Base-by-base conservation (phyloP, 345 rosid genomes). In the Camelina laxa region DNA sequence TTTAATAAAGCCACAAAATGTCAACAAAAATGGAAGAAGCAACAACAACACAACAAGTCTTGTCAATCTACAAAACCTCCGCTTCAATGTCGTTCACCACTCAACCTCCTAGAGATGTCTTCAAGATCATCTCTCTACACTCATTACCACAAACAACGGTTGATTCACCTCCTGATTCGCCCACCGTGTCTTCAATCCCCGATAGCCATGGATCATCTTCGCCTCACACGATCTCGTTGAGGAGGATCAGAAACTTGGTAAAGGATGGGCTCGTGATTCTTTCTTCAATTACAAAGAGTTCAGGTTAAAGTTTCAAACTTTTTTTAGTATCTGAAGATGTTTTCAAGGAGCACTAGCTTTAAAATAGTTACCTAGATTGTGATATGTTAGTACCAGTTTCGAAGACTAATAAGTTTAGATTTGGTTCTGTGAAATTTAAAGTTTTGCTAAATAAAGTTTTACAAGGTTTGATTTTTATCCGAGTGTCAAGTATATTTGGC, bases 241-340 rank as follows among this genome's bases (percentile, higher is more conserved):
- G 14, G 82, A 75, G 8, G 79, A 77, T 66, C 60, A 62, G 73
- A 75, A 68, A 41, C 36, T 60, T 3, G 78, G 82, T 76, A 86
- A 89, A 70, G 98, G 97, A 48, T 91, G 97, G 97, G 94, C 97
- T 31, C 76, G 82, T 71, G 98, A 93, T 79, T 91, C 98, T 71
- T 91, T 91, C 85, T 72, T 82, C 80, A 76, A 73, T 9, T 93
- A 91, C 92, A 82, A 82, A 78, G 97, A 93, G 76, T 89, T 91
- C 90, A 91, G 97, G 97, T 92, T 65, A n/a, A n/a, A 16, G 12
- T 17, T 49, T 49, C 54, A 33, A 33, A 33, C 36, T n/a, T n/a
- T 33, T 61, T 60, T 24, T 15, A 19, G 16, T 33, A 47, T 58
- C 27, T 11, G 0, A 50, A 51, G n/a, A 51, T 62, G 44, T 60